Conservation (phyloP, 805 yeast species). For the Sugiyamaella chiloensis region DNA sequence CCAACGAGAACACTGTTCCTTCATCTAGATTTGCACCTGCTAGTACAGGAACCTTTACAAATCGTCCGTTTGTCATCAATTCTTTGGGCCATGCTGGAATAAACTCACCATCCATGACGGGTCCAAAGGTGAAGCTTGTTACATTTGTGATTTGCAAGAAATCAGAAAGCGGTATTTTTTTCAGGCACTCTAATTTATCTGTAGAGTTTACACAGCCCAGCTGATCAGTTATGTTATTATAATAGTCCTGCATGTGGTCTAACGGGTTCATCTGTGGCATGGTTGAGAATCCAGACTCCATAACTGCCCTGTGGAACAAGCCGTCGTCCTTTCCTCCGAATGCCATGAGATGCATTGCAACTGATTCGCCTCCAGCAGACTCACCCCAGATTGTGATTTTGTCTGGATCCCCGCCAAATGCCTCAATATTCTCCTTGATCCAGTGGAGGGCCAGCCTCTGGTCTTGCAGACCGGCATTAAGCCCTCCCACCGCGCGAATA, state of each 20-base stretch:
- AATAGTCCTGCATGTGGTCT: too few relatives aligned
- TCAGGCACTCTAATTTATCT: too few relatives aligned
- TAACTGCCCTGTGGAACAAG: constrained; percentile 19
- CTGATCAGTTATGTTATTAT: too few relatives aligned
- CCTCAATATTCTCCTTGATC: constrained; percentile 34
- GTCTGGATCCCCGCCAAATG: constrained; percentile 38
- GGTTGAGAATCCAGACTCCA: constrained; percentile 18
- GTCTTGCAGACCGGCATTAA: constrained; percentile 38
- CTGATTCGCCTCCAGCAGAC: constrained; percentile 35
- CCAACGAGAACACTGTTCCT: constrained; percentile 19
- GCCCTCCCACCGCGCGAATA: constrained; percentile 23
- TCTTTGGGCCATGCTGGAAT: constrained; percentile 8
- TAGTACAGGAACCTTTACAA: constrained; percentile 17
- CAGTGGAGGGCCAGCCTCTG: constrained; percentile 37
- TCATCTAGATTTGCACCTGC: constrained; percentile 21
- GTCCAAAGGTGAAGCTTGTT: too few relatives aligned
- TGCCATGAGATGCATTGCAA: constrained; percentile 16
- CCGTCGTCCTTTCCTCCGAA: constrained; percentile 19
- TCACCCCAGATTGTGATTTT: constrained; percentile 38
- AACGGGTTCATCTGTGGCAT: constrained; percentile 10
- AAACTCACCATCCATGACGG: constrained; percentile 17
- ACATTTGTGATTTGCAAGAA: too few relatives aligned
- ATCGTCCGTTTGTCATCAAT: constrained; percentile 12
- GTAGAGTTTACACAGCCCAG: too few relatives aligned
- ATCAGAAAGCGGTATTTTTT: too few relatives aligned